These are phyloP conservation scores for Anastatica hierochuntica DNA, from an alignment of 345 rosid genomes.

Conservation along the genomic window DNA sequence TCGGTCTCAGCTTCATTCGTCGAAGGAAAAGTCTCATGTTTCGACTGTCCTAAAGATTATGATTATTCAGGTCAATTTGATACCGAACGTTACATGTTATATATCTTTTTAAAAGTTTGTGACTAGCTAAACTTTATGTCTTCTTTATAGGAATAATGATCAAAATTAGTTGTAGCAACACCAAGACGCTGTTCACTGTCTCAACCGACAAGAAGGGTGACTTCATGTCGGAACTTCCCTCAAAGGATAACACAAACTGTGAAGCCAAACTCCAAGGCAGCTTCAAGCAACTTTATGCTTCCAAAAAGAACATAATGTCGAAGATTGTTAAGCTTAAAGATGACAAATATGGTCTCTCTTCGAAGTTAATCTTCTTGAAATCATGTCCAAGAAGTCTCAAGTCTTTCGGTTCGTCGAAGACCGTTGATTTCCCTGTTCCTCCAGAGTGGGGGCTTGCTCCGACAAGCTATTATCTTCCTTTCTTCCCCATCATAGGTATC, in stretches of 20 bases:
- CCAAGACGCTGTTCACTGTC: conserved; percentile 32
- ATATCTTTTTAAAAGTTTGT: neutral
- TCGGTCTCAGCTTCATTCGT: conserved; percentile 26
- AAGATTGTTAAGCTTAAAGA: conserved; percentile 30
- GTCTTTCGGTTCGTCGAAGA: conserved; percentile 47
- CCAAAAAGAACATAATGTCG: conserved; percentile 34
- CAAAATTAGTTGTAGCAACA: conserved; percentile 46
- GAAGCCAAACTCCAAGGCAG: conserved; percentile 57
- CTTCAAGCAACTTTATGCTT: conserved; percentile 42
- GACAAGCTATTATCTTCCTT: conserved; percentile 65
- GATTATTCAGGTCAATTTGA: conserved; percentile 49
- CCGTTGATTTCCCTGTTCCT: conserved; percentile 69
- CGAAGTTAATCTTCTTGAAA: conserved; percentile 53
- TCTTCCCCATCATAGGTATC: conserved; percentile 79
- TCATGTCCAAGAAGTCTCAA: conserved; percentile 30
- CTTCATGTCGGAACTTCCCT: conserved; percentile 53
- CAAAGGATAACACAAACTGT: conserved; percentile 24
- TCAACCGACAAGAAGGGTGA: conserved; percentile 39
- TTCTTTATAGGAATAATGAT: conserved; percentile 46
- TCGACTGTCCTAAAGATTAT: conserved; percentile 37
- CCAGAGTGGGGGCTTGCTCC: conserved; percentile 88
- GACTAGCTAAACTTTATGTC: neutral
- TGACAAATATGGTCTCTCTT: conserved; percentile 37
- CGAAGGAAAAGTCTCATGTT: conserved; percentile 53
- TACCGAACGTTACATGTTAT: neutral